phyloP scores from a whole-genome alignment of 352 stramenopile species.

The Labyrinthula sp. region DNA sequence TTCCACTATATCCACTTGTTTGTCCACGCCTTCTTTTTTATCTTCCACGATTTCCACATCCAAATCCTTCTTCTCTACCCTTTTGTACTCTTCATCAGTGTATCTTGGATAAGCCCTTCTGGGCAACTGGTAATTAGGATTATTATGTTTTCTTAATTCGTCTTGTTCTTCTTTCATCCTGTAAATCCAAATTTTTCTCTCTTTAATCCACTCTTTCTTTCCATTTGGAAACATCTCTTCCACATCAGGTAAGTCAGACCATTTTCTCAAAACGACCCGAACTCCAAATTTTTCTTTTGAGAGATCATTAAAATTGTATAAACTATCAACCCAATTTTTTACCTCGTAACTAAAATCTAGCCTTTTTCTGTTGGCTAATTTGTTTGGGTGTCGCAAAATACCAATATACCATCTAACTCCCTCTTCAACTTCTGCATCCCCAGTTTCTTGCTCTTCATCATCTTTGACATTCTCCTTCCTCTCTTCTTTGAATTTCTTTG shows the following conservation, averaged over 20 bases:
- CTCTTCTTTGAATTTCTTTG: conserved; percentile 19
- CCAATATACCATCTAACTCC: conserved; percentile 17
- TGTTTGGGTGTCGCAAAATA: conserved; percentile 14
- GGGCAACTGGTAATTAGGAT: not conserved
- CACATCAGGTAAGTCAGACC: conserved; percentile 20
- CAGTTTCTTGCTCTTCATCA: not conserved
- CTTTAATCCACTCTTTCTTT: conserved; percentile 3
- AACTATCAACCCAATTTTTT: conserved; percentile 2
- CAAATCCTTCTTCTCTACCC: not conserved
- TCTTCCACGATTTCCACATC: conserved; percentile 2
- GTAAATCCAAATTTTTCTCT: conserved; percentile 10
- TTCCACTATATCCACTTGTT: not conserved
- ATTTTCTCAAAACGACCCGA: conserved; percentile 11
- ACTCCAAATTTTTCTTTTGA: conserved; percentile 13
- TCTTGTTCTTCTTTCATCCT: conserved; percentile 11
- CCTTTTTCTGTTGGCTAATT: conserved; percentile 5
- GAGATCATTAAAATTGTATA: conserved; percentile 4
- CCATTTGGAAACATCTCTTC: conserved; percentile 19
- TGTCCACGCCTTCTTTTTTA: conserved; percentile 1
- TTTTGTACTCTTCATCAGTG: not conserved
- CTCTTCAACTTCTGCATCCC: not conserved
- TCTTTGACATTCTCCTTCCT: conserved; percentile 6
- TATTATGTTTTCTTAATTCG: not conserved
- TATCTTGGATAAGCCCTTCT: not conserved
- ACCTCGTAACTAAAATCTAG: conserved; percentile 8